Percentiles rank a stretch among this genome's conserved stretches.
Conservation (phyloP, 345 rosid genomes). For the Linum trigynum region DNA sequence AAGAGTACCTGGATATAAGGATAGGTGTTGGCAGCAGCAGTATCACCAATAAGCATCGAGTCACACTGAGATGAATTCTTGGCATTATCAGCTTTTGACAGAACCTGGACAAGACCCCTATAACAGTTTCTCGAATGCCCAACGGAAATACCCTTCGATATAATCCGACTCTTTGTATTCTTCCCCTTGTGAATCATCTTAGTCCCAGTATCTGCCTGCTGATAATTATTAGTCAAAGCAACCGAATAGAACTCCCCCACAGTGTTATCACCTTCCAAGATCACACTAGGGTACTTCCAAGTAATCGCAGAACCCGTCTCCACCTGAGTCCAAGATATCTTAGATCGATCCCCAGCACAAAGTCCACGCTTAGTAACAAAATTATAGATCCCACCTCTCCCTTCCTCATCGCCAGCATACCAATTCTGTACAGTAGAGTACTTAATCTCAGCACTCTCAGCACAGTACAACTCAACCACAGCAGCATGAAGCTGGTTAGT, state of each 20-base stretch:
- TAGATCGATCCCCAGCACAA: slow-evolving; percentile 70
- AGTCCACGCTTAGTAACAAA: slow-evolving; percentile 93
- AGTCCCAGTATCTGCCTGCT: slow-evolving; percentile 88
- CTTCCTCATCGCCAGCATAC: slow-evolving; percentile 89
- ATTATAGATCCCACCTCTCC: slow-evolving; percentile 83
- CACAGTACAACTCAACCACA: slow-evolving; percentile 84
- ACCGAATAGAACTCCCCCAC: slow-evolving; percentile 93
- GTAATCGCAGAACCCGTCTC: slow-evolving; percentile 97
- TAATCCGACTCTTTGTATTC: slow-evolving; percentile 76
- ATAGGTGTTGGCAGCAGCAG: slow-evolving; percentile 91
- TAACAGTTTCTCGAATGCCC: slow-evolving; percentile 80
- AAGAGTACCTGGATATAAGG: slow-evolving; percentile 69
- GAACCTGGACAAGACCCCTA: slow-evolving; percentile 92
- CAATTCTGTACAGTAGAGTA: slow-evolving; percentile 94
- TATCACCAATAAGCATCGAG: slow-evolving; percentile 93
- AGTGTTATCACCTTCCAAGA: slow-evolving; percentile 75
- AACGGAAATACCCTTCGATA: slow-evolving; percentile 80
- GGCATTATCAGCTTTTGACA: slow-evolving; percentile 89
- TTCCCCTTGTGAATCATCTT: slow-evolving; percentile 98
- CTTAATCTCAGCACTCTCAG: slow-evolving; percentile 70
- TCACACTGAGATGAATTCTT: slow-evolving; percentile 84
- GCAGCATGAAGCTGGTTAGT: slow-evolving; percentile 93
- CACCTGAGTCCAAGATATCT: slow-evolving; percentile 96
- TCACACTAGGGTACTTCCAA: slow-evolving; percentile 92
- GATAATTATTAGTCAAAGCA: slow-evolving; percentile 79